Percentiles rank a stretch among this genome's conserved stretches.
Evolutionary conservation across 805 yeast genomes (phyloP).

Genomic region (Candida taoyuanica): DNA sequence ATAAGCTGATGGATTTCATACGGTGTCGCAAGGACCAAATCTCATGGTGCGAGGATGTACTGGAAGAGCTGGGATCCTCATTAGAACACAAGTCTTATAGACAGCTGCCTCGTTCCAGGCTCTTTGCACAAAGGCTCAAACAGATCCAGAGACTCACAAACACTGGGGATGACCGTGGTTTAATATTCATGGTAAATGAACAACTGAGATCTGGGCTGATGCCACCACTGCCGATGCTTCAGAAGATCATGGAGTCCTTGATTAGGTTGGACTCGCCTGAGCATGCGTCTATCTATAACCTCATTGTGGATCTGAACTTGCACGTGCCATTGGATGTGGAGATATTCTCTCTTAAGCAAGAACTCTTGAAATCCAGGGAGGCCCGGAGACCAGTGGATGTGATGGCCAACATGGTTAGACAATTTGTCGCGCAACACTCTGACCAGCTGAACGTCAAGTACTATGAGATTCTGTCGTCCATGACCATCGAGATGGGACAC

Average conservation of each 20-base stretch:
- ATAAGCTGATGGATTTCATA: constrained; percentile 4
- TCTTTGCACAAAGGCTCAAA: constrained; percentile 2
- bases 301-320: constrained; percentile 13
- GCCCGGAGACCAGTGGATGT: neutral
- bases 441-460: constrained; percentile 3
- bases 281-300: constrained; percentile 10
- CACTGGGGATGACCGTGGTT: constrained; percentile 3
- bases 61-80: neutral
- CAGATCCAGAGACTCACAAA: neutral
- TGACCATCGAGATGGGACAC: constrained; percentile 7
- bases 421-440: constrained; percentile 8
- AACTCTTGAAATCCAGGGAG: neutral
- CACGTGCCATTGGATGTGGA: constrained; percentile 16
- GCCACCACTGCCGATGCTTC: constrained; percentile 15
- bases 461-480: constrained; percentile 10
- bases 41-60: constrained; percentile 6
- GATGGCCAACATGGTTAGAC: constrained; percentile 1
- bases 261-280: constrained; percentile 12
- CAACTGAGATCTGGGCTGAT: constrained; percentile 18
- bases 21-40: neutral
- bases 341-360: constrained; percentile 8
- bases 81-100: neutral
- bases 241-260: constrained; percentile 9
- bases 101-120: neutral
- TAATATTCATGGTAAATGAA: constrained; percentile 12